These are phyloP conservation scores for Termitomyces sp. DNA, from an alignment of 768 basidiomycete species.

Conservation along the genomic window DNA sequence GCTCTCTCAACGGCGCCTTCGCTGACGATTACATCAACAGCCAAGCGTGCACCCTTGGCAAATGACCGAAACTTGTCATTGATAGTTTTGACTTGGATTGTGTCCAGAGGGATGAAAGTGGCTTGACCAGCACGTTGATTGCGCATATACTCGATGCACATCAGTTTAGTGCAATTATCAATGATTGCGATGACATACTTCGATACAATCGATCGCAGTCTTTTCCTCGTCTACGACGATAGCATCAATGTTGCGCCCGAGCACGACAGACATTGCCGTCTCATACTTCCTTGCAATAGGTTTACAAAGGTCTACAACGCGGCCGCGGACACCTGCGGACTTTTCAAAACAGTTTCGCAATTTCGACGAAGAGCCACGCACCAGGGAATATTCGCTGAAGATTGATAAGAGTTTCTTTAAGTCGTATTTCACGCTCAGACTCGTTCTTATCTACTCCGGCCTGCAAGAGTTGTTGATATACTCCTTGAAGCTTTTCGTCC, in stretches of 20 bases:
- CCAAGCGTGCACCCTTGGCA: conserved; percentile 80
- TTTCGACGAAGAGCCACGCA: conserved; percentile 18
- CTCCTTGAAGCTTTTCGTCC: conserved; percentile 84
- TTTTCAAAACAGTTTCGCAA: background rate
- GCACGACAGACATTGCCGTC: conserved; percentile 82
- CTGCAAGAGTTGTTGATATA: conserved; percentile 81
- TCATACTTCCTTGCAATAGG: conserved; percentile 92
- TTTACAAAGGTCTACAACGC: conserved; percentile 92
- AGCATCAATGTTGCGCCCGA: conserved; percentile 93
- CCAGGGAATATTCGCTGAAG: conserved; percentile 90
- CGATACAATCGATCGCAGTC: conserved; percentile 96
- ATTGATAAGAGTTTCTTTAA: conserved; percentile 82
- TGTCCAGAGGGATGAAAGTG: conserved; percentile 98
- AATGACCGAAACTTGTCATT: conserved; percentile 94
- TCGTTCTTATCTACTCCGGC: conserved; percentile 88
- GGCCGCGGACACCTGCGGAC: conserved; percentile 76
- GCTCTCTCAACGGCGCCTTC: conserved; percentile 87
- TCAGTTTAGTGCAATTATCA: background rate
- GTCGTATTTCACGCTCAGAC: conserved; percentile 72
- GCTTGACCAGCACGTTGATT: conserved; percentile 94
- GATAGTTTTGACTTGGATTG: conserved; percentile 88
- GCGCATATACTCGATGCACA: conserved; percentile 70
- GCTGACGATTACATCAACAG: conserved; percentile 81
- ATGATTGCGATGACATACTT: conserved; percentile 42
- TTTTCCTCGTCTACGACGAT: conserved; percentile 97